Percentiles rank a stretch among this genome's conserved stretches.
Conservation (phyloP, 2,329 filamentous ascomycete species). For the Fusarium pseudograminearum region DNA sequence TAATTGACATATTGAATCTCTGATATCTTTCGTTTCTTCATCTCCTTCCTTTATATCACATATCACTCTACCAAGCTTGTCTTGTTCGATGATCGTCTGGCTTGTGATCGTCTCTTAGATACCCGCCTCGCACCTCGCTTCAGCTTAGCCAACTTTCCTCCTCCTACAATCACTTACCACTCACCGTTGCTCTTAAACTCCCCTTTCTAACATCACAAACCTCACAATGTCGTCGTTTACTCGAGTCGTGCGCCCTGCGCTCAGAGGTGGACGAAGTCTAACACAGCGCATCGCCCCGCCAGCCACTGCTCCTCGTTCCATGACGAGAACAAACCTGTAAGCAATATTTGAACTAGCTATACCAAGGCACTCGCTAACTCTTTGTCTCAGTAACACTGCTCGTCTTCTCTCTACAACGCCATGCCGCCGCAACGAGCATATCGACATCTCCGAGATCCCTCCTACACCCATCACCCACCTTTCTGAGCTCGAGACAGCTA, state of each 20-base stretch:
- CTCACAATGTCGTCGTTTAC: conserved; percentile 58
- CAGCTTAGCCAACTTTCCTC: conserved; percentile 3
- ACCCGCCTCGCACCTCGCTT: conserved; percentile 25
- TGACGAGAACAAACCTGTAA: conserved; percentile 47
- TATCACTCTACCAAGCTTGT: conserved; percentile 4
- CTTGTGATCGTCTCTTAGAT: conserved; percentile 39
- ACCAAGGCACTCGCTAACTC: conserved; percentile 9
- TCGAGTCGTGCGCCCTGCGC: conserved; percentile 63
- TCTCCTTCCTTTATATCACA: background rate
- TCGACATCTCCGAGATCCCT: conserved; percentile 79
- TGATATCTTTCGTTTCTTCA: background rate
- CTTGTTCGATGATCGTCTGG: conserved; percentile 16
- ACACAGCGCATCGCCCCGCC: conserved; percentile 46
- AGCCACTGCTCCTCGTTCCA: conserved; percentile 40
- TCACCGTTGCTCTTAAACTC: background rate
- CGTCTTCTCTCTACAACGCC: conserved; percentile 72
- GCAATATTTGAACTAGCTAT: conserved; percentile 2
- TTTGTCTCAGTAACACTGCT: conserved; percentile 47
- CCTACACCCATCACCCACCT: conserved; percentile 95
- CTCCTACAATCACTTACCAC: background rate
- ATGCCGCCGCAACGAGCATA: conserved; percentile 59
- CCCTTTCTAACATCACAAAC: background rate
- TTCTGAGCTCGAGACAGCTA: conserved; percentile 88
- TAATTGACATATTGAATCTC: conserved; percentile 7
- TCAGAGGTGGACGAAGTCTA: conserved; percentile 59